Base-by-base conservation (phyloP, 176 grass and related monocot species). In the Cenchrus americanus region DNA sequence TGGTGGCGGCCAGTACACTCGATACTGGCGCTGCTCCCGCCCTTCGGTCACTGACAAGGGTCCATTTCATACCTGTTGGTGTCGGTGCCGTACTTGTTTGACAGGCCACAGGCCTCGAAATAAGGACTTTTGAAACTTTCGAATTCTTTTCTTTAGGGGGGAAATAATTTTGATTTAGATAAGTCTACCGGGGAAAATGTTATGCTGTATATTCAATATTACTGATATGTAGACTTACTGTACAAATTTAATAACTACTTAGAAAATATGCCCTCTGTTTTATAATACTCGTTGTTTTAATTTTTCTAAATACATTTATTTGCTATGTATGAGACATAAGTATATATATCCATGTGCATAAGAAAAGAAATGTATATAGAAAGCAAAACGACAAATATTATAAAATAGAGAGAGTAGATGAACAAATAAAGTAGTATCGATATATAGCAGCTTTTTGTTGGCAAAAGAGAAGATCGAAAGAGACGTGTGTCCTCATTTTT, bases 1-100 rank as follows among this genome's bases (percentile, higher is more conserved):
- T 22, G 63, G 78, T n/a, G 64, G 32, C 64, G 66, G n/a, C 48
- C 63, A 80, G 32, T 80, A 67, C 78, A 53, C 47, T 51, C 61
- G 27, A 47, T 53, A 80, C 78, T 80, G 63, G 46, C 47, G 30
- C 47, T 52, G 68, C 8, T 30, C 47, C 48, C 48, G 34, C 19
- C 58, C 62, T 22, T 50, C 62, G 2, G 77, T 53, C 47, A 67
- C 62, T 80, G 61, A 79, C 77, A 51, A n/a, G 40, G 77, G 62
- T 64, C 44, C 26, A 10, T 73, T 63, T 63, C 58, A 66, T 46
- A 79, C 49, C 61, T 51, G 76, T 65, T 64, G 4, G 2, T 52
- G 48, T 80, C 46, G 77, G 77, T 67, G 77, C 26, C 60, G 67
- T 47, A 14, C 67, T 44, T 50, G 44, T 50, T 79, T 51, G 77